Percentiles rank a stretch among this genome's conserved stretches.
phyloP scores from a whole-genome alignment of 2,329 filamentous ascomycete species.

The Incumbomyces lentus region DNA sequence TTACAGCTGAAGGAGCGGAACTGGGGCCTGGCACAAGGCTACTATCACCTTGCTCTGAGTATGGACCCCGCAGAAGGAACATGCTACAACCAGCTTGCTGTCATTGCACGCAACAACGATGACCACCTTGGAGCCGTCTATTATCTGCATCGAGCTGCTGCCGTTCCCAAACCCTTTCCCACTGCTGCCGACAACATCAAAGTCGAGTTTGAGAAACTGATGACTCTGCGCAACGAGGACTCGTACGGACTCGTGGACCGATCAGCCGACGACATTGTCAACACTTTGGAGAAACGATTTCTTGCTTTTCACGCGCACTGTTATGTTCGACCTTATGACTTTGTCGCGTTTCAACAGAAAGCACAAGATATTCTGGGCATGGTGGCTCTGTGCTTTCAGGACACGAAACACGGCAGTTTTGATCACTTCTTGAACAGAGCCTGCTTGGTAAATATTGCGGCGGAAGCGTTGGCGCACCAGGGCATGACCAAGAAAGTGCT shows the following conservation, averaged over 20 bases:
- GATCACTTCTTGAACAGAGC: constrained; percentile 64
- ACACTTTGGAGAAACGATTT: constrained; percentile 26
- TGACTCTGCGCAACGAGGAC: constrained; percentile 43
- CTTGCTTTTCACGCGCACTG: constrained; percentile 10
- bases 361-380: constrained; percentile 5
- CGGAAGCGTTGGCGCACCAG: constrained; percentile 58
- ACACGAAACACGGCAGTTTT: constrained; percentile 58
- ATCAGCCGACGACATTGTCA: constrained; percentile 29
- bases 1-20: constrained; percentile 61
- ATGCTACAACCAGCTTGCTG: constrained; percentile 81
- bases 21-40: constrained; percentile 70
- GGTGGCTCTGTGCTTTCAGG: constrained; percentile 50
- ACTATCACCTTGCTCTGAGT: constrained; percentile 71
- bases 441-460: constrained; percentile 74
- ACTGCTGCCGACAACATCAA: constrained; percentile 67
- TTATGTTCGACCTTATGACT: constrained; percentile 18
- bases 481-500: constrained; percentile 2
- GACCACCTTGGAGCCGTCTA: constrained; percentile 81
- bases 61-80: constrained; percentile 69
- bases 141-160: constrained; percentile 75
- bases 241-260: constrained; percentile 39
- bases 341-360: constrained; percentile 34
- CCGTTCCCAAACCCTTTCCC: constrained; percentile 62
- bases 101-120: constrained; percentile 65
- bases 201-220: constrained; percentile 59